Percentiles rank a stretch among this genome's conserved stretches.
Evolutionary conservation across 1,284 basidiomycete species (phyloP).

Genomic region (Ganoderma meredithae): DNA sequence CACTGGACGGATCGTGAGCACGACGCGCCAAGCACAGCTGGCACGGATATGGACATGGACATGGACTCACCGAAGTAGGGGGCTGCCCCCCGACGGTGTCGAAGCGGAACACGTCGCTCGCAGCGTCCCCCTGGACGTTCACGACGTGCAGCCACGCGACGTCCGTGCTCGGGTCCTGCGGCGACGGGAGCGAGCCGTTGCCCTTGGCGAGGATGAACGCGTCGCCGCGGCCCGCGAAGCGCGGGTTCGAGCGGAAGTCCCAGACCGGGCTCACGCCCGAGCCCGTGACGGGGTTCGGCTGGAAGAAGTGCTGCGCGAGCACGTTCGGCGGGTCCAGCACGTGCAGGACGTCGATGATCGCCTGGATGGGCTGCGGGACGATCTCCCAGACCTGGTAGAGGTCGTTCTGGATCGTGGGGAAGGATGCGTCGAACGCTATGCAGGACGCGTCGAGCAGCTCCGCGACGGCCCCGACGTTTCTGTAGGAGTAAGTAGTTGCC

Average conservation of each 20-base stretch:
- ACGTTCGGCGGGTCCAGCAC: conserved; percentile 37
- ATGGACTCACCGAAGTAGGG: conserved; percentile 54
- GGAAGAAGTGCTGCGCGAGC: conserved; percentile 67
- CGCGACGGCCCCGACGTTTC: conserved; percentile 58
- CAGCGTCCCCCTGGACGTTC: conserved; percentile 55
- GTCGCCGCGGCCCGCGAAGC: conserved; percentile 49
- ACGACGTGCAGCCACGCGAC: conserved; percentile 66
- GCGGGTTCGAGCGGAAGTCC: conserved; percentile 57
- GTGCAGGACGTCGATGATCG: conserved; percentile 47
- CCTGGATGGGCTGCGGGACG: conserved; percentile 42
- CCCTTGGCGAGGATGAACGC: conserved; percentile 58
- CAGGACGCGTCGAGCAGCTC: conserved; percentile 69
- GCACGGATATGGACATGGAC: too few species aligned
- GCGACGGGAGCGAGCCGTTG: conserved; percentile 51
- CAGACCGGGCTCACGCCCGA: conserved; percentile 60
- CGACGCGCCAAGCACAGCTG: background rate
- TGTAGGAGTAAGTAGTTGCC: too few species aligned
- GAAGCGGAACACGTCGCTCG: conserved; percentile 59
- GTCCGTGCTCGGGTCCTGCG: conserved; percentile 50
- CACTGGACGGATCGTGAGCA: conserved; percentile 30
- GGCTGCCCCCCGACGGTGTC: conserved; percentile 71
- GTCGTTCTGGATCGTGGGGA: conserved; percentile 49
- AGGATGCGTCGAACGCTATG: conserved; percentile 48
- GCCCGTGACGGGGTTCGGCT: conserved; percentile 51
- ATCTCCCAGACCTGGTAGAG: conserved; percentile 50